Conservation (phyloP, 768 basidiomycete genomes). For the Tricholomella constricta region DNA sequence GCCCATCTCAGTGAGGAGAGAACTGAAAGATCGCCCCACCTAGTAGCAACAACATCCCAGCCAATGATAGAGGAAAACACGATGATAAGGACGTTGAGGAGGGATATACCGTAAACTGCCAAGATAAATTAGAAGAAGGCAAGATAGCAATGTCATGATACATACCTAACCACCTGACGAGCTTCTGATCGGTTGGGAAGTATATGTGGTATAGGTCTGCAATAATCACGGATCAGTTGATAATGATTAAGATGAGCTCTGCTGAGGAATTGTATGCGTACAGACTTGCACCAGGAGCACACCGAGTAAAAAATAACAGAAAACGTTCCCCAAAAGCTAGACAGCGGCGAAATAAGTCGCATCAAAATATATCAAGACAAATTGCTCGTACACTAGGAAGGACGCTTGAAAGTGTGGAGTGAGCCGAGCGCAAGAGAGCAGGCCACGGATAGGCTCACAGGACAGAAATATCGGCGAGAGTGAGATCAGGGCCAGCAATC, state of each 20-base stretch:
- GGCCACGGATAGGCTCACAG: neutral
- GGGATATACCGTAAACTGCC: constrained; percentile 17
- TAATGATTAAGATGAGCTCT: no score
- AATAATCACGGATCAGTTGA: neutral
- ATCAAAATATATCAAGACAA: no score
- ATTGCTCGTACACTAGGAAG: no score
- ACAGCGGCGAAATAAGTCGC: neutral
- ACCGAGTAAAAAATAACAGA: constrained; percentile 13
- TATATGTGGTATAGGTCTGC: constrained; percentile 10
- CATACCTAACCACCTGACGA: constrained; percentile 12
- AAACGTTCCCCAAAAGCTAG: constrained; percentile 14
- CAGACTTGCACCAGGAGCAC: constrained; percentile 15
- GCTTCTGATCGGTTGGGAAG: constrained; percentile 1
- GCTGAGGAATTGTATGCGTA: neutral
- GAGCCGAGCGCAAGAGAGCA: neutral
- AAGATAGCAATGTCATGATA: neutral
- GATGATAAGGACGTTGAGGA: constrained; percentile 20
- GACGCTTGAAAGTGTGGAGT: no score
- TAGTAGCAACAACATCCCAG: constrained; percentile 18
- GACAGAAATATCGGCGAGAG: neutral
- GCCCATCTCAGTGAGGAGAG: constrained; percentile 12
- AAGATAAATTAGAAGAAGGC: neutral
- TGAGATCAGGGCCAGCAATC: neutral
- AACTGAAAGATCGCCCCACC: constrained; percentile 21
- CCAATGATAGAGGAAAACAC: constrained; percentile 21